A percentile compares a stretch with the other conserved stretches of the same genome.
These are phyloP conservation scores for cucumber (Cucumis sativus) DNA, from an alignment of 306 rosid species.

Conservation along the genomic window Cucumber_9930_V3 NC_026660.2:5284001-5284500, in stretches of 20 bases:
- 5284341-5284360: constrained; percentile 93
- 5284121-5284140: constrained; percentile 86
- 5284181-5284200: constrained; percentile 10
- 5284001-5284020: background rate
- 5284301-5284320: background rate
- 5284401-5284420: constrained; percentile 74
- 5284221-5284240: background rate
- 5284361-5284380: constrained; percentile 99
- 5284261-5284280: background rate
- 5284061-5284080: constrained; percentile 99
- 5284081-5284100: constrained; percentile 73
- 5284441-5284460: constrained; percentile 74
- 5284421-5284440: constrained; percentile 85
- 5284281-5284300: background rate
- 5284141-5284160: constrained; percentile 79
- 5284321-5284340: background rate
- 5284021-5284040: constrained; percentile 13
- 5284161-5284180: constrained; percentile 50
- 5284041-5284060: constrained; percentile 76
- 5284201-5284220: background rate
- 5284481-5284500: background rate
- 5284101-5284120: constrained; percentile 66
- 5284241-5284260: background rate
- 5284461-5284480: background rate
- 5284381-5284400: constrained; percentile 97